These are phyloP conservation scores for Pythium sp. DNA, from an alignment of 352 stramenopile genomes.

Conservation along the genomic window DNA sequence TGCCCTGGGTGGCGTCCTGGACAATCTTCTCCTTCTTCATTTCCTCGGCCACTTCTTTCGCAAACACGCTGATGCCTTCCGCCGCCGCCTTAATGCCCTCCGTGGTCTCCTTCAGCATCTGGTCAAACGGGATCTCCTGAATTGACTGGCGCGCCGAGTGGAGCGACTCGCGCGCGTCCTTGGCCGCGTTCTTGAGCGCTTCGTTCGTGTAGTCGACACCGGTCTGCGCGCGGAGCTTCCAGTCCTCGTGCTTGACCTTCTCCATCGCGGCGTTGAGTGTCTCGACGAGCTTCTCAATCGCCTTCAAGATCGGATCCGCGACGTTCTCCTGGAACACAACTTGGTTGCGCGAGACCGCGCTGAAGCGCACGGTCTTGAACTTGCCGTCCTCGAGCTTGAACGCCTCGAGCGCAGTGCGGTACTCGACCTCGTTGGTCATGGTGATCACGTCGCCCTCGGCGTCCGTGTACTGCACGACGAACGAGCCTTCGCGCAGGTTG, in stretches of 20 bases:
- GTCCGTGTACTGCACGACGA: conserved; percentile 84
- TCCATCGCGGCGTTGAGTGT: conserved; percentile 76
- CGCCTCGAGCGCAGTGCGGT: conserved; percentile 53
- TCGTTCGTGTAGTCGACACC: conserved; percentile 62
- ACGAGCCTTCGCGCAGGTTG: conserved; percentile 33
- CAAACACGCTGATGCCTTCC: conserved; percentile 70
- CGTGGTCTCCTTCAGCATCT: conserved; percentile 75
- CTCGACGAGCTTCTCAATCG: conserved; percentile 79
- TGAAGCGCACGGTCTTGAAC: conserved; percentile 63
- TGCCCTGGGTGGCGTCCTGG: conserved; percentile 11
- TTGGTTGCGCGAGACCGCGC: conserved; percentile 52
- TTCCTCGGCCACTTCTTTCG: conserved; percentile 73
- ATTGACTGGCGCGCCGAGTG: conserved; percentile 47
- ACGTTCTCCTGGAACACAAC: conserved; percentile 79
- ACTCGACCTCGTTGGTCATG: conserved; percentile 69
- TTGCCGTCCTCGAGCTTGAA: conserved; percentile 36
- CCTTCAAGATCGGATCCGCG: conserved; percentile 74
- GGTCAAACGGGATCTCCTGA: conserved; percentile 83
- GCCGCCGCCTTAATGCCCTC: conserved; percentile 77
- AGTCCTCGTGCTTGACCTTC: conserved; percentile 82
- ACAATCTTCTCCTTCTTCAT: conserved; percentile 36
- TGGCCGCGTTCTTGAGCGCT: conserved; percentile 50
- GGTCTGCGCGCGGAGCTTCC: conserved; percentile 52
- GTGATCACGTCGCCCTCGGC: conserved; percentile 69
- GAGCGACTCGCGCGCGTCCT: conserved; percentile 58